phyloP scores from a whole-genome alignment of 805 yeast species.

The Suhomyces pyralidae region DNA sequence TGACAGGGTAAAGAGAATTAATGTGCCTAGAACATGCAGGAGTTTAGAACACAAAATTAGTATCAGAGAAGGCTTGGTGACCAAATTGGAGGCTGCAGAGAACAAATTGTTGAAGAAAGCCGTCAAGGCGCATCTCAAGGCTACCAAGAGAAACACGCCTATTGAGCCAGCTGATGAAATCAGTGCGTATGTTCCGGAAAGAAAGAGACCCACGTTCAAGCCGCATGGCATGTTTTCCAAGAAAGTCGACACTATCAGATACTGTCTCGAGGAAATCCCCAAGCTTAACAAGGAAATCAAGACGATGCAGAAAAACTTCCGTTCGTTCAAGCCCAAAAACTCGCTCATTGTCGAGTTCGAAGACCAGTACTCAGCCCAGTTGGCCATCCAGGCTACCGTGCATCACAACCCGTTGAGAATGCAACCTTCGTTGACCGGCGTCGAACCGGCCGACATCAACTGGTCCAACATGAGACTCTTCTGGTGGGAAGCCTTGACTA shows the following conservation, averaged over 20 bases:
- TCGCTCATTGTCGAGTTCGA: conserved; percentile 78
- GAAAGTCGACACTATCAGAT: conserved; percentile 62
- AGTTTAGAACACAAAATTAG: conserved; percentile 54
- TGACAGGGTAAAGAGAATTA: conserved; percentile 77
- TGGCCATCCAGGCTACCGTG: conserved; percentile 61
- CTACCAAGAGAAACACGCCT: conserved; percentile 59
- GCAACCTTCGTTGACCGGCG: conserved; percentile 58
- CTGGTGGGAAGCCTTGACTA: conserved; percentile 72
- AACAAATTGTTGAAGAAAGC: conserved; percentile 58
- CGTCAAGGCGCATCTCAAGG: conserved; percentile 58
- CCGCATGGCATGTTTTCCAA: conserved; percentile 43
- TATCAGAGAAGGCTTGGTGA: conserved; percentile 58
- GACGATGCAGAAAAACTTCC: conserved; percentile 50
- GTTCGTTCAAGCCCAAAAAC: conserved; percentile 60
- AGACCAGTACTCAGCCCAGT: conserved; percentile 70
- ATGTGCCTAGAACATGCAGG: conserved; percentile 68
- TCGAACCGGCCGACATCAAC: conserved; percentile 58
- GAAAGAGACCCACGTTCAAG: conserved; percentile 64
- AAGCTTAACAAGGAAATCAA: conserved; percentile 54
- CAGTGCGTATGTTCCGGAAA: conserved; percentile 56
- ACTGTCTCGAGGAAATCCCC: conserved; percentile 57
- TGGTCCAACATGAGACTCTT: conserved; percentile 75
- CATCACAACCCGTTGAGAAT: conserved; percentile 67
- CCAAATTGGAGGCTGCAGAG: conserved; percentile 65
- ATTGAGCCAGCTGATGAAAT: conserved; percentile 49